Evolutionary conservation across 2,329 filamentous ascomycete species (phyloP), one percentile per base, ranked within the genome.

Genomic region (Colletotrichum falcatum): DNA sequence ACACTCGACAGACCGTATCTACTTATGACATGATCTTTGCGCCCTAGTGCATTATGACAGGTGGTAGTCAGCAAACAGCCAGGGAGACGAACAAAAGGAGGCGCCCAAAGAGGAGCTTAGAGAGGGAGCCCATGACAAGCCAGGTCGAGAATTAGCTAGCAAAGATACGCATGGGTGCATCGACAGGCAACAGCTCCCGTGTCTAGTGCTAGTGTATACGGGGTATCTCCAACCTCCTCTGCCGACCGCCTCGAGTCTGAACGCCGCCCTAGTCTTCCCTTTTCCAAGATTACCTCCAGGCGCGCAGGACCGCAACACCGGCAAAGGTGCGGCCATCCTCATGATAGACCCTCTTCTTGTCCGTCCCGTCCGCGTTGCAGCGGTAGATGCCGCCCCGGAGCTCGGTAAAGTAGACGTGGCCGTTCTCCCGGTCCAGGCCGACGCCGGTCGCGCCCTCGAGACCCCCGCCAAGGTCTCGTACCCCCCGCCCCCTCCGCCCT

Each of bases 381-480:
- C 76, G 72, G 61, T 83, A 83, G 1, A 84, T 76, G 14, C 75
- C 73, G 0, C 83, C 83, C 1, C 81, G 79, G 3, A 85, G 72
- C 65, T 84, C 83, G 0, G 82, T 80, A 4, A 79, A 75, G 67
- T 81, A 84, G 6, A 84, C 75, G 30, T 78, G 75, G 1, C 77
- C 73, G 16, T 79, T 81, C 46, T 74, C 74, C 16, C 72, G 51
- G 66, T 84, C 82, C 4, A 86, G 44, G 59, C 79, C 82, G 51
- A 86, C 61, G 8, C 84, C 85, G 72, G 86, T 86, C 1, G 83
- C 80, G 74, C 87, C 85, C 60, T 86, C 78, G 30, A 87, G 73
- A 62, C 83, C 48, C 79, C 72, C 2, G 73, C 72, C 9, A 82
- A 62, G 23, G 80, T 75, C 48, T 79, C 72, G 56, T 78, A 74